Evolutionary conservation across 2,329 filamentous ascomycete genomes (phyloP).

Genomic region (Lecanicillium sp.): DNA sequence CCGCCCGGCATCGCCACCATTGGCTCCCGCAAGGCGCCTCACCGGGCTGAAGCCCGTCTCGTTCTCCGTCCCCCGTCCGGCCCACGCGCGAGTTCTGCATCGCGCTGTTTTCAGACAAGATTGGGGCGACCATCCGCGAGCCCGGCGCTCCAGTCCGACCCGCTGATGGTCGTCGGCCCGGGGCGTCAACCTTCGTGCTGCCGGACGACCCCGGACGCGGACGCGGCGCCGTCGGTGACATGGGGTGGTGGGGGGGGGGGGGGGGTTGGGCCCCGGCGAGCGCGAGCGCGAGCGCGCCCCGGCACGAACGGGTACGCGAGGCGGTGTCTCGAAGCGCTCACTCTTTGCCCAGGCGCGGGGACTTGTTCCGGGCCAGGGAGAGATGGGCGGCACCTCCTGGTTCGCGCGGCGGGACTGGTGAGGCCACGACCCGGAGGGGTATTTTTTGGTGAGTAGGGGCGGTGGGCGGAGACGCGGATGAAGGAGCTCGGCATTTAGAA

Average conservation of each 20-base stretch:
- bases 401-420: slow-evolving; percentile 19
- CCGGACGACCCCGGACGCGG: too few relatives aligned
- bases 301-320: slow-evolving; percentile 20
- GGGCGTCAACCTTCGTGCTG: slow-evolving; percentile 14
- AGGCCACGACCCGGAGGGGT: slow-evolving; percentile 1
- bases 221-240: slow-evolving; percentile 19
- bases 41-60: slow-evolving; percentile 21
- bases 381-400: slow-evolving; percentile 25
- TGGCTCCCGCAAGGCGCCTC: slow-evolving; percentile 20
- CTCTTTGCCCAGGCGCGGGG: not conserved
- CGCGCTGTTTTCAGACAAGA: slow-evolving; percentile 22
- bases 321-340: slow-evolving; percentile 21
- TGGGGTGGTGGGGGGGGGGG: too few relatives aligned
- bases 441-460: not conserved
- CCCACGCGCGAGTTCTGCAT: slow-evolving; percentile 26
- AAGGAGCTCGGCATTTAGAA: slow-evolving; percentile 1
- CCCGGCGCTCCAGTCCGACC: slow-evolving; percentile 25
- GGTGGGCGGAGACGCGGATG: slow-evolving; percentile 4
- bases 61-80: slow-evolving; percentile 19
- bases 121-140: slow-evolving; percentile 21
- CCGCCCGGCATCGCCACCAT: slow-evolving; percentile 16
- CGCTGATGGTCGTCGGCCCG: slow-evolving; percentile 18
- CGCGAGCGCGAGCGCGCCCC: slow-evolving; percentile 14
- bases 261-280: slow-evolving; percentile 18
- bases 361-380: slow-evolving; percentile 16